Evolutionary conservation across 2,329 filamentous ascomycete genomes (phyloP).

Genomic region (Cercospora nicotianae): DNA sequence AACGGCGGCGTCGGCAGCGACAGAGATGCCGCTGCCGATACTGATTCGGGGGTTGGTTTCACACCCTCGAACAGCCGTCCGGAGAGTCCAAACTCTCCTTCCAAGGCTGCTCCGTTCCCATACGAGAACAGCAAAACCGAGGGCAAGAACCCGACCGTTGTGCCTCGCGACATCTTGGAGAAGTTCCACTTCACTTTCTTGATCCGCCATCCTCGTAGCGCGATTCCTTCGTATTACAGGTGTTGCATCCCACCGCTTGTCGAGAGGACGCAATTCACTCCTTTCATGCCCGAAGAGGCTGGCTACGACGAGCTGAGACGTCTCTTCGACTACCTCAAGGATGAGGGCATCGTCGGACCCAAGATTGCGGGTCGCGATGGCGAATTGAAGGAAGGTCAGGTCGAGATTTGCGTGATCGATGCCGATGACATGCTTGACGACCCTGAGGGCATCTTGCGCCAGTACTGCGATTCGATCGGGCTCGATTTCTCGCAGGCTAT

Average conservation of each 20-base stretch:
- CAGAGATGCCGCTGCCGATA: slow-evolving; percentile 20
- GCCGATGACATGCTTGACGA: slow-evolving; percentile 91
- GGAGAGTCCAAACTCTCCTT: slow-evolving; percentile 27
- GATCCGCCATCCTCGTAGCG: slow-evolving; percentile 89
- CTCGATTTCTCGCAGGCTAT: slow-evolving; percentile 74
- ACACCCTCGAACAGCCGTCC: slow-evolving; percentile 28
- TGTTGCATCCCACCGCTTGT: slow-evolving; percentile 88
- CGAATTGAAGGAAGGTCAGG: slow-evolving; percentile 36
- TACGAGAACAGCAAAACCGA: slow-evolving; percentile 59
- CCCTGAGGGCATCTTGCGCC: slow-evolving; percentile 70
- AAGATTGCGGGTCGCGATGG: slow-evolving; percentile 50
- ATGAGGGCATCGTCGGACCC: slow-evolving; percentile 69
- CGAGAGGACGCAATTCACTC: slow-evolving; percentile 76
- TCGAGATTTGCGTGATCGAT: slow-evolving; percentile 82
- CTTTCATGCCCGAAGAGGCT: slow-evolving; percentile 84
- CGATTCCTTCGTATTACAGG: slow-evolving; percentile 90
- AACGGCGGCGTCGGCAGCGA: slow-evolving; percentile 36
- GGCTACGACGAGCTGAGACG: slow-evolving; percentile 86
- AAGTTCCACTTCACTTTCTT: slow-evolving; percentile 94
- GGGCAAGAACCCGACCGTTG: slow-evolving; percentile 76
- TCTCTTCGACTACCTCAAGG: slow-evolving; percentile 80
- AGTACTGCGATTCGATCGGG: slow-evolving; percentile 79
- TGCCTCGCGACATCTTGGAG: slow-evolving; percentile 71
- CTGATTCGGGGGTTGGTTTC: slow-evolving; percentile 38
- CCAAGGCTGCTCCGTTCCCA: slow-evolving; percentile 52